Evolutionary conservation across 345 rosid genomes (phyloP).

Genomic region (Melaleuca quinquenervia): DNA sequence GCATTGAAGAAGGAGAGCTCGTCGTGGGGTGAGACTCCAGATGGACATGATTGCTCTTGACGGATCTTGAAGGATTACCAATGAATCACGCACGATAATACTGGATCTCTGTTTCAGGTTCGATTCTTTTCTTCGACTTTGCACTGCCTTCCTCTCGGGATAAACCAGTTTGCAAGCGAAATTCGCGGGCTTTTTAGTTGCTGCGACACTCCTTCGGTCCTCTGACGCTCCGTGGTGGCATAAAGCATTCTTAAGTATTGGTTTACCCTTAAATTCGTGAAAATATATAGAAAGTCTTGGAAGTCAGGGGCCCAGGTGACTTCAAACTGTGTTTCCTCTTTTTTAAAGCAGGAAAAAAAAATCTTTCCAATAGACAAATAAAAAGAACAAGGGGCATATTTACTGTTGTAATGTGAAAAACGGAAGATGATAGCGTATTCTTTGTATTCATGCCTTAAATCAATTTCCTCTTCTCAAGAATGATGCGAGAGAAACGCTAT

Average conservation of each 20-base stretch:
- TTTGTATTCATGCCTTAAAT: neutral
- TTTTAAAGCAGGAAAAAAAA: neutral
- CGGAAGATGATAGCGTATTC: fast-evolving
- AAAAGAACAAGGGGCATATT: too few relatives aligned
- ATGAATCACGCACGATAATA: neutral
- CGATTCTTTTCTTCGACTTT: neutral
- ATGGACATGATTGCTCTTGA: neutral
- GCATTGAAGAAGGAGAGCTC: neutral
- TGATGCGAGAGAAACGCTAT: neutral
- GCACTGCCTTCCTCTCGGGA: neutral
- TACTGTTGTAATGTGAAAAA: neutral
- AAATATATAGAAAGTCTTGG: neutral
- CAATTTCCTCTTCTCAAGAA: neutral
- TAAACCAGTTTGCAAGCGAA: neutral
- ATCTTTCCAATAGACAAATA: neutral
- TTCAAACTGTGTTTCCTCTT: neutral
- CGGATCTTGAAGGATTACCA: neutral
- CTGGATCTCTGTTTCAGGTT: neutral
- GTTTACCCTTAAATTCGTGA: neutral
- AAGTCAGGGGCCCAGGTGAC: neutral
- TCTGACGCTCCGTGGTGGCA: neutral
- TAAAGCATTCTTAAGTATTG: neutral
- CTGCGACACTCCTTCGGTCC: neutral
- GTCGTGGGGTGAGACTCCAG: neutral
- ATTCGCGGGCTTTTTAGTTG: neutral